Evolutionary conservation across 495 filamentous ascomycete species (phyloP).

Genomic region (Penicillium antarcticum): DNA sequence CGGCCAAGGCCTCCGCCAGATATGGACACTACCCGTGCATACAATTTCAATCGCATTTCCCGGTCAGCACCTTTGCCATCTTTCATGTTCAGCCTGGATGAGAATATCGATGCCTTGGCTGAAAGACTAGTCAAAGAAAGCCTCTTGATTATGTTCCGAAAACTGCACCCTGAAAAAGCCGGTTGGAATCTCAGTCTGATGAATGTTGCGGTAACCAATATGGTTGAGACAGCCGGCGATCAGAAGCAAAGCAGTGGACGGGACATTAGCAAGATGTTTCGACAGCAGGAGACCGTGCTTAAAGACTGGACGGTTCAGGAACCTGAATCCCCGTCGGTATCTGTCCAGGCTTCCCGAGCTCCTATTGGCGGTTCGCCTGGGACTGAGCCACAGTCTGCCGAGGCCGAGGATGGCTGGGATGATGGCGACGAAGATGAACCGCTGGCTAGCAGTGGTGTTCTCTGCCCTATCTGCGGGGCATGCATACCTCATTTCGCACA

Average conservation of each 20-base stretch:
- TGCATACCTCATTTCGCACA: slow-evolving; percentile 70
- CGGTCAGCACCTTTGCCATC: slow-evolving; percentile 63
- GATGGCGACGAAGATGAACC: slow-evolving; percentile 40
- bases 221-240: slow-evolving; percentile 59
- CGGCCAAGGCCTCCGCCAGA: slow-evolving; percentile 57
- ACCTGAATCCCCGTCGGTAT: not conserved
- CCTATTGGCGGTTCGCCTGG: not conserved
- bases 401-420: slow-evolving; percentile 16
- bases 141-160: slow-evolving; percentile 66
- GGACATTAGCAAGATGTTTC: slow-evolving; percentile 70
- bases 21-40: slow-evolving; percentile 46
- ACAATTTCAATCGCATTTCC: slow-evolving; percentile 61
- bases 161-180: slow-evolving; percentile 63
- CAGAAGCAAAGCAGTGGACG: slow-evolving; percentile 46
- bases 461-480: slow-evolving; percentile 59
- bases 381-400: slow-evolving; percentile 18
- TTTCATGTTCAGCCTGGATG: slow-evolving; percentile 64
- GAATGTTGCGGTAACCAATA: slow-evolving; percentile 85
- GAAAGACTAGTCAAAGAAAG: slow-evolving; percentile 67
- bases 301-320: slow-evolving; percentile 52
- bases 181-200: slow-evolving; percentile 79
- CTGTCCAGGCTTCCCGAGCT: not conserved
- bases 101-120: slow-evolving; percentile 53
- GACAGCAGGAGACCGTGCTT: slow-evolving; percentile 59
- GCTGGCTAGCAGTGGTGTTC: slow-evolving; percentile 26